phyloP scores from a whole-genome alignment of 192 early-diverging fungal genomes.

The Linnemannia exigua region DNA sequence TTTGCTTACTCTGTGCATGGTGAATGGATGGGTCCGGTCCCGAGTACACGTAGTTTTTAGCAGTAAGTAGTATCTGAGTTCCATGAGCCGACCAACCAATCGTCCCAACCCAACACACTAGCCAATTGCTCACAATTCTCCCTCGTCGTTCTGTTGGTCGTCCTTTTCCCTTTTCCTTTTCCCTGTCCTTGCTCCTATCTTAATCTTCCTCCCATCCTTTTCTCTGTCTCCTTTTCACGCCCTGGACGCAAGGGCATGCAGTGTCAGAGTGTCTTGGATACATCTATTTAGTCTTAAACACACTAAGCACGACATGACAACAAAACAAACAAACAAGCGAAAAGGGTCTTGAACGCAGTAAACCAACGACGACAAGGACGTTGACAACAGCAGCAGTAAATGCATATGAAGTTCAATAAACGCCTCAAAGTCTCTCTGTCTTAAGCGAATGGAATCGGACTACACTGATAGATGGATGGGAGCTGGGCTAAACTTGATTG shows the following conservation, averaged over 20 bases:
- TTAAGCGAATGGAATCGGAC: too few species aligned
- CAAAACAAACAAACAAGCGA: neutral
- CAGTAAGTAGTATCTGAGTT: neutral
- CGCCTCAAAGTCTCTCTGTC: too few species aligned
- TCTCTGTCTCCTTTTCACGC: neutral
- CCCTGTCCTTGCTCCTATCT: neutral
- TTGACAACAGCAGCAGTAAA: neutral
- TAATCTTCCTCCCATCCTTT: neutral
- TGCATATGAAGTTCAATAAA: too few species aligned
- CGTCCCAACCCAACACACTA: neutral
- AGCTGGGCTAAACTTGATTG: neutral
- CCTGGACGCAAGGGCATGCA: neutral
- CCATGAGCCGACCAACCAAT: neutral
- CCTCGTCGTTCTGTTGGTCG: too few species aligned
- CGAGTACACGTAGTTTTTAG: neutral
- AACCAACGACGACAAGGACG: neutral
- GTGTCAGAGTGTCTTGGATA: conserved; percentile 1
- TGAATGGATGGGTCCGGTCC: neutral
- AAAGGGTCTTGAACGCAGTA: neutral
- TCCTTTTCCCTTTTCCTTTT: too few species aligned
- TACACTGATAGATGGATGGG: neutral
- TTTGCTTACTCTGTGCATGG: neutral
- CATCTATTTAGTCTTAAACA: neutral
- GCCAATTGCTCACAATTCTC: neutral
- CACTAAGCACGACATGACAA: too few species aligned